Percentiles rank a stretch among this genome's conserved stretches.
These are phyloP conservation scores for Colletotrichum tropicicola DNA, from an alignment of 2,329 filamentous ascomycete species.

Conservation along the genomic window DNA sequence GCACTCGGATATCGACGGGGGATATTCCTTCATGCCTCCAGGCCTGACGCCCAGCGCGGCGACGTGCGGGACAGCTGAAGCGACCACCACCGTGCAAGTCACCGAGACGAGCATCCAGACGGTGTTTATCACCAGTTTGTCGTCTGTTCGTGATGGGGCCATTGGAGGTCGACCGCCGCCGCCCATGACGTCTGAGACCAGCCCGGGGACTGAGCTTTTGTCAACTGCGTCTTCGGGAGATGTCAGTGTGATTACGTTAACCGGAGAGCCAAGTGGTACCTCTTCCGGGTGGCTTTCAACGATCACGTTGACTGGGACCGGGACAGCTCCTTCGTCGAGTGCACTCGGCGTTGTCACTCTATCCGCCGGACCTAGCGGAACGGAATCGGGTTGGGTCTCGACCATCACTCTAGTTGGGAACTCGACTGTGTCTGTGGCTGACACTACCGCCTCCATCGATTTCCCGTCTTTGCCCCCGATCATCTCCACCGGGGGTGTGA, in stretches of 20 bases:
- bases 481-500: background rate
- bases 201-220: background rate
- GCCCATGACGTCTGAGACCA: background rate
- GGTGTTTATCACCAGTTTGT: background rate
- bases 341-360: background rate
- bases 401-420: background rate
- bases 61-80: background rate
- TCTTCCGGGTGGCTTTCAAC: background rate
- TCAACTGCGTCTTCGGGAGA: background rate
- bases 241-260: background rate
- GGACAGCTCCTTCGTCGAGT: background rate
- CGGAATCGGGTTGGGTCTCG: background rate
- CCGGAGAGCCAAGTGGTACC: too few species aligned
- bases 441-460: too few species aligned
- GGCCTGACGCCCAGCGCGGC: background rate
- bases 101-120: slow-evolving; percentile 17
- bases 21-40: slow-evolving; percentile 13
- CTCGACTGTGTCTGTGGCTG: background rate
- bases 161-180: background rate
- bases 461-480: background rate
- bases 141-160: background rate
- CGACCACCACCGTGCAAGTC: slow-evolving; percentile 11
- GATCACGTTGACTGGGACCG: too few species aligned
- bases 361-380: background rate
- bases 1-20: background rate